A percentile compares a stretch with the other conserved stretches of the same genome.
These are phyloP conservation scores for Dentiscutata heterogama DNA, from an alignment of 371 early-diverging fungal species.

Conservation along the genomic window DNA sequence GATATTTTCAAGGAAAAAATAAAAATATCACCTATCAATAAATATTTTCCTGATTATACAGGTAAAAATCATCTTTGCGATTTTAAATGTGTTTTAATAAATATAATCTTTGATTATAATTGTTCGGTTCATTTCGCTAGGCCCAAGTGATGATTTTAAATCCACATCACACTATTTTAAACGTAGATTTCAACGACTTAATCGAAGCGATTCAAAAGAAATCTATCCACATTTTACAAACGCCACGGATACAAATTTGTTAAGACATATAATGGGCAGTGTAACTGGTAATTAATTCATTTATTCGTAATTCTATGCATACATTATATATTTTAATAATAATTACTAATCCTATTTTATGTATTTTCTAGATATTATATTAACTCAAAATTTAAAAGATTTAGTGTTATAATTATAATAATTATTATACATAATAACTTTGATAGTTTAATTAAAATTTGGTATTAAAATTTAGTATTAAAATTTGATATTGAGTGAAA, in stretches of 20 bases:
- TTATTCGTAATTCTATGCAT: background rate
- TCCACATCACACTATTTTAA: conserved; percentile 47
- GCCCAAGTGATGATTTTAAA: conserved; percentile 70
- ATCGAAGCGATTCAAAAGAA: conserved; percentile 57
- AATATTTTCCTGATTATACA: conserved; percentile 91
- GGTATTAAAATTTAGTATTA: too few species aligned
- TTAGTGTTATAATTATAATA: conserved; percentile 10
- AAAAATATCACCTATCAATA: conserved; percentile 72
- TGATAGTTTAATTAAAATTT: too few species aligned
- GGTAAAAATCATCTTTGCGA: conserved; percentile 53
- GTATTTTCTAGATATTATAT: conserved; percentile 24
- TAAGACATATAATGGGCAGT: conserved; percentile 69
- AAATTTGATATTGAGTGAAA: too few species aligned
- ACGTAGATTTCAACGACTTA: conserved; percentile 48
- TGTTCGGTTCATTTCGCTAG: conserved; percentile 51
- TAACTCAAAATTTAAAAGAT: conserved; percentile 39
- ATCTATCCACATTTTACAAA: conserved; percentile 70
- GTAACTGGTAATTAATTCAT: conserved; percentile 50
- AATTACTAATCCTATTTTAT: background rate
- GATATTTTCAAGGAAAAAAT: conserved; percentile 94
- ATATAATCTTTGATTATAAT: too few species aligned
- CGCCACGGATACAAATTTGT: conserved; percentile 67
- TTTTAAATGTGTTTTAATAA: too few species aligned
- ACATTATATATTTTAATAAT: background rate
- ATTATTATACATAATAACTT: background rate